Evolutionary conservation across 176 grass and related monocot species (phyloP), one percentile per base, ranked within the genome.

Genomic region (Cenchrus fungigraminus): DNA sequence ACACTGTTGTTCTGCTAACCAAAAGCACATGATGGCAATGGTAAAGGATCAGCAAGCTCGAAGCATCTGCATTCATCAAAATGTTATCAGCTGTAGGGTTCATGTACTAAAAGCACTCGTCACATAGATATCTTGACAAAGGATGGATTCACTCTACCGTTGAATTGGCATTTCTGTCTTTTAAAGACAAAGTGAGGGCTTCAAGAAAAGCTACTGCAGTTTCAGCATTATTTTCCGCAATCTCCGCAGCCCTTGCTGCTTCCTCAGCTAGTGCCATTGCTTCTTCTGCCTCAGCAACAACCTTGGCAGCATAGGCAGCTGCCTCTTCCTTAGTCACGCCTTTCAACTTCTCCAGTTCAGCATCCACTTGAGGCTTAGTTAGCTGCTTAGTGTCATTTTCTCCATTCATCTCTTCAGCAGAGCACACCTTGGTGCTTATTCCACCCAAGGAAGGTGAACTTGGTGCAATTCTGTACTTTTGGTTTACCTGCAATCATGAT

Each of bases 261-360:
- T 93, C 83, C 86, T 94, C 89, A 83, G 96, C 96, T 82, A 90
- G 89, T 59, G 91, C 83, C 0, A 93, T 80, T 7, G 91, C 91
- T 52, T 86, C 47, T 89, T 98, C 96, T 82, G 96, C 96, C 81
- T 98, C 93, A 2, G 89, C 91, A 86, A 98, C 96, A 75, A 89
- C 89, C 87, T 87, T 89, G 72, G 96, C 96, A 78, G 96, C 96
- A 86, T 74, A 82, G 64, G 86, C 89, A 58, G 91, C 96, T 80
- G 96, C 91, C 74, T 95, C 93, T 83, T 94, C 87, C 77, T 76
- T 86, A 43, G 81, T 90, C 91, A 93, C 87, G 83, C 54, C 32
- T 84, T 69, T 81, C 88, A 91, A 91, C 68, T 71, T 85, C 57
- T 88, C 70, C 79, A 93, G 73, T 77, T 93, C 91, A 83, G 82